Evolutionary conservation across 345 rosid species (phyloP), one percentile per base, ranked within the genome.

Genomic region (Excoecaria cochinchinensis): DNA sequence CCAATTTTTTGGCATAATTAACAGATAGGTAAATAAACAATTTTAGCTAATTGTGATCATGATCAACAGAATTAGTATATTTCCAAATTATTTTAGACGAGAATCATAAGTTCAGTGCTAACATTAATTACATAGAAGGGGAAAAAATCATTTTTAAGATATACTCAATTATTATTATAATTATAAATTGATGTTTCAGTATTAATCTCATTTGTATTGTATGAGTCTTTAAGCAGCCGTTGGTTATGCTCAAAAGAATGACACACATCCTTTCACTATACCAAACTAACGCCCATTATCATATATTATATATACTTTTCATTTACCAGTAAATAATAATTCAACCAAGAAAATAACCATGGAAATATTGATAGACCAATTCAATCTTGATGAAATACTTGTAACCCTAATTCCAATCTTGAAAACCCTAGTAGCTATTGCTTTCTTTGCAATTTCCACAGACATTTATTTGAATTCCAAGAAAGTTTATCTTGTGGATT

Each of bases 401-500:
- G 21, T 36, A 17, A 8, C 56, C 61, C 25, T 19, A 4, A 19
- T 71, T 71, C 60, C 64, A 16, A 24, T n/a, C 17, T 22, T 56
- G 5, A 71, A 56, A 56, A 8, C 21, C 51, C 36, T 57, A 3
- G 63, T 52, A 38, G 31, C 62, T 4, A 19, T 71, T 21, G 25
- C 52, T 56, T n/a, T 71, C 13, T 7, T 56, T 42, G 52, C 62
- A 13, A 40, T 56, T 71, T 31, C 50, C 17, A 2, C 57, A 5
- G 56, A 56, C 74, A 5, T 56, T 14, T 12, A 25, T 11, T 55
- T 71, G 51, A 39, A 40, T 40, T 56, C 61, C 69, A 50, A 24
- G 13, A 17, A 3, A 16, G 70, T 73, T 36, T 90, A 85, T 74
- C 87, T 87, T 0, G 91, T 91, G 1, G 97, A 89, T 47, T 91